These are phyloP conservation scores for Saccharomyces hybrid DNA, from an alignment of 1,139 yeast genomes.

Conservation along the genomic window DNA sequence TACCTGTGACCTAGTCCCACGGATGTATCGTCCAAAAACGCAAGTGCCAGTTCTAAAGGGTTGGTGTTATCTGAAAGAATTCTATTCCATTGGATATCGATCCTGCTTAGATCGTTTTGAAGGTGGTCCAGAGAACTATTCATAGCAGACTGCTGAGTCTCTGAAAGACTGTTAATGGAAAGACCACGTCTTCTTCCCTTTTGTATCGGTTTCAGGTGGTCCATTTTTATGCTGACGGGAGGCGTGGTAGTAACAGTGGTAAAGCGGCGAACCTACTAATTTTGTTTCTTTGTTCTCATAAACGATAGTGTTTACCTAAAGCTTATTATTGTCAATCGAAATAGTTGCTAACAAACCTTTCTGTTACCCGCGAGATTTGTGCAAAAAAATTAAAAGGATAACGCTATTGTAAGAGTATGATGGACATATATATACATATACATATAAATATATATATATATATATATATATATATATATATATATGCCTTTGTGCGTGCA, in stretches of 20 bases:
- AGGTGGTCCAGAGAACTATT: slow-evolving; percentile 25
- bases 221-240: slow-evolving; percentile 10
- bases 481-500: not conserved
- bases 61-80: slow-evolving; percentile 46
- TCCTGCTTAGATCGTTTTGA: slow-evolving; percentile 24
- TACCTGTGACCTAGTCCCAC: slow-evolving; percentile 77
- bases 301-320: slow-evolving; percentile 2
- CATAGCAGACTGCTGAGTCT: slow-evolving; percentile 27
- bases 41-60: slow-evolving; percentile 76
- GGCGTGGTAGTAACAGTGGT: not conserved
- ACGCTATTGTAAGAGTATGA: not conserved
- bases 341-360: not conserved
- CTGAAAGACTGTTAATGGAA: slow-evolving; percentile 25
- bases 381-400: not conserved
- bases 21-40: slow-evolving; percentile 74
- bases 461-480: too few species aligned
- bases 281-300: not conserved
- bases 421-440: slow-evolving; percentile 3
- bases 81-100: slow-evolving; percentile 34
- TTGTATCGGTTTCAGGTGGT: slow-evolving; percentile 12
- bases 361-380: not conserved
- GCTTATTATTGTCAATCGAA: not conserved
- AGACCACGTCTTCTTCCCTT: slow-evolving; percentile 24
- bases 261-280: not conserved
- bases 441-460: not conserved